Conservation (phyloP, 306 rosid species). For the Prunus mume region DNA sequence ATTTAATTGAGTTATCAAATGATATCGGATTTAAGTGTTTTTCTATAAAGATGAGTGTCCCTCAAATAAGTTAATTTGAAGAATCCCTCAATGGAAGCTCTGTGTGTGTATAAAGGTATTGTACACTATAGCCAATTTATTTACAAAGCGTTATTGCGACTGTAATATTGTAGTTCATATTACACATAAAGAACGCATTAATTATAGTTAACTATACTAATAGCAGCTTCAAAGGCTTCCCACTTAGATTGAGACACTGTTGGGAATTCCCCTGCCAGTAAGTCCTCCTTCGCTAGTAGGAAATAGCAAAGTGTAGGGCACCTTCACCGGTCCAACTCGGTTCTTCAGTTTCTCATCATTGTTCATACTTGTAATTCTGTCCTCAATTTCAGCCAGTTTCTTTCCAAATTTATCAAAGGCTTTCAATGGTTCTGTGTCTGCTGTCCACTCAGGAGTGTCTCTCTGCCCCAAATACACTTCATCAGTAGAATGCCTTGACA, state of each 20-base stretch:
- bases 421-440: constrained; percentile 41
- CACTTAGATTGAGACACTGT: constrained; percentile 59
- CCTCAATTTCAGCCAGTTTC: constrained; percentile 49
- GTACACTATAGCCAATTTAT: not conserved
- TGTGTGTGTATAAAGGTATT: too few species aligned
- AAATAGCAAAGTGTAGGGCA: constrained; percentile 70
- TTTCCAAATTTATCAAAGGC: constrained; percentile 52
- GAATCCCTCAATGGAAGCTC: too few species aligned
- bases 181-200: not conserved
- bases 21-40: too few species aligned
- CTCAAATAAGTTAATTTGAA: too few species aligned
- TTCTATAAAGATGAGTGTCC: too few species aligned
- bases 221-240: not conserved
- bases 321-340: constrained; percentile 56
- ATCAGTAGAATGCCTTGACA: constrained; percentile 63
- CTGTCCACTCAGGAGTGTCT: constrained; percentile 62
- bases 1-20: too few species aligned
- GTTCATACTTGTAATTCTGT: constrained; percentile 42
- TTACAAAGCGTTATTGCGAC: not conserved
- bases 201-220: too few species aligned
- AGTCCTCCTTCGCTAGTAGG: constrained; percentile 64
- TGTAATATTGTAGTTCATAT: not conserved
- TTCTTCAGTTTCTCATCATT: constrained; percentile 46
- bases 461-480: constrained; percentile 55
- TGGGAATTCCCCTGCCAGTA: constrained; percentile 81